Conservation (phyloP, 2,329 filamentous ascomycete genomes). For the Penicillium sp. region DNA sequence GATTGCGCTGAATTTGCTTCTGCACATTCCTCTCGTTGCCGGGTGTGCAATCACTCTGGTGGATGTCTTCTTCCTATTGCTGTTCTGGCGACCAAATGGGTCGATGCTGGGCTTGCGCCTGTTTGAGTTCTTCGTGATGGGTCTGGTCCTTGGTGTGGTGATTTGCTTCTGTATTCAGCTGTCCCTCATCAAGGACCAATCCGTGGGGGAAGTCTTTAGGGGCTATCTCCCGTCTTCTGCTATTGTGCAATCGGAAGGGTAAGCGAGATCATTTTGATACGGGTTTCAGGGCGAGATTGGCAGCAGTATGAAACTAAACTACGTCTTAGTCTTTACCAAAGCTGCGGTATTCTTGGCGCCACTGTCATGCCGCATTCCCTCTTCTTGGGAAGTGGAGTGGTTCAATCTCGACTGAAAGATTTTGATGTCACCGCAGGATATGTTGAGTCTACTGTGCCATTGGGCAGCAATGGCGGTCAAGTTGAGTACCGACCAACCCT, state of each 20-base stretch:
- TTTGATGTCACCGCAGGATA: constrained; percentile 51
- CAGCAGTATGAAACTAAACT: constrained; percentile 12
- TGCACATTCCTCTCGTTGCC: constrained; percentile 58
- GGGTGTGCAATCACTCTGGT: constrained; percentile 61
- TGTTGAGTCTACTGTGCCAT: constrained; percentile 33
- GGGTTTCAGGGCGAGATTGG: not conserved
- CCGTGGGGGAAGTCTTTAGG: constrained; percentile 56
- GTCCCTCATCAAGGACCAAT: constrained; percentile 54
- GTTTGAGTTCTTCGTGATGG: constrained; percentile 60
- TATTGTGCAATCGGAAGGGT: constrained; percentile 57
- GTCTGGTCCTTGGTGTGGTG: constrained; percentile 59
- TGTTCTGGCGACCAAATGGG: constrained; percentile 59
- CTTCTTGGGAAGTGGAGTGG: constrained; percentile 60
- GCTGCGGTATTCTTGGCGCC: constrained; percentile 56
- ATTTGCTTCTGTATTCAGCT: constrained; percentile 62
- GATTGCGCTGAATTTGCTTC: constrained; percentile 59
- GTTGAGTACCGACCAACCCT: constrained; percentile 71
- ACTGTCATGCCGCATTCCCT: constrained; percentile 65
- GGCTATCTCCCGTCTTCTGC: constrained; percentile 60
- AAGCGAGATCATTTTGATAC: constrained; percentile 17
- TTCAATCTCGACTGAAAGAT: constrained; percentile 57
- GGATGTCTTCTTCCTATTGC: constrained; percentile 60
- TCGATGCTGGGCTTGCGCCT: constrained; percentile 56
- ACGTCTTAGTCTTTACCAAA: constrained; percentile 54
- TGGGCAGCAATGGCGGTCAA: constrained; percentile 51